These are phyloP conservation scores for Metarhizium robertsii DNA, from an alignment of 2,329 filamentous ascomycete species.

Conservation along the genomic window DNA sequence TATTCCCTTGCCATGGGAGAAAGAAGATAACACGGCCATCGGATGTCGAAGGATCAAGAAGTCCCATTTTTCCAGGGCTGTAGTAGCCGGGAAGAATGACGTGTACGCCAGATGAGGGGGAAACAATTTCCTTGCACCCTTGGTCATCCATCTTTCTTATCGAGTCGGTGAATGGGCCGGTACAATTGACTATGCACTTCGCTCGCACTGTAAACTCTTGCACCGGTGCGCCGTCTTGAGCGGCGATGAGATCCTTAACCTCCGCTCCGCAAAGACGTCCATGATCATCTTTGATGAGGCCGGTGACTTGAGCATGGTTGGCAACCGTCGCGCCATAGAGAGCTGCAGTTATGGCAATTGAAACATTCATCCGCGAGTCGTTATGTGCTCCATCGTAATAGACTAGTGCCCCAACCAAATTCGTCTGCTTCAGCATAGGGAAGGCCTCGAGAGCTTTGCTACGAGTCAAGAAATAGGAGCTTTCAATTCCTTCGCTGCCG, in stretches of 20 bases:
- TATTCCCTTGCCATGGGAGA: conserved; percentile 87
- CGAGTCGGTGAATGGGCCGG: conserved; percentile 77
- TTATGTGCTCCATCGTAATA: conserved; percentile 93
- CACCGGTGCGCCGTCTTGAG: conserved; percentile 47
- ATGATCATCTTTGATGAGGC: conserved; percentile 62
- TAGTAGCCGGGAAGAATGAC: conserved; percentile 82
- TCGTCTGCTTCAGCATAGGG: conserved; percentile 76
- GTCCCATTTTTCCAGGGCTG: conserved; percentile 75
- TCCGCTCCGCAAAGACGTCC: conserved; percentile 67
- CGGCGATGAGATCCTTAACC: conserved; percentile 60
- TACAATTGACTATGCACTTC: conserved; percentile 80
- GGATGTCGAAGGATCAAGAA: conserved; percentile 78
- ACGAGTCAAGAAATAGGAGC: conserved; percentile 77
- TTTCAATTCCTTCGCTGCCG: conserved; percentile 79
- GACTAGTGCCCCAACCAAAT: conserved; percentile 71
- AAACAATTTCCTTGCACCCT: conserved; percentile 65
- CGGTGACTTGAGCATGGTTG: conserved; percentile 75
- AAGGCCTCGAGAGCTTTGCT: conserved; percentile 82
- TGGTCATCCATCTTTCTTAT: conserved; percentile 80
- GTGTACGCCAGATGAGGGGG: conserved; percentile 77
- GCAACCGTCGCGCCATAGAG: conserved; percentile 75
- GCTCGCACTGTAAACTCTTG: conserved; percentile 64
- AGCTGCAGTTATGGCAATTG: conserved; percentile 79
- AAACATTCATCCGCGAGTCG: conserved; percentile 87
- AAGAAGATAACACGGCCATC: conserved; percentile 91